Percentiles rank a stretch among this genome's conserved stretches.
Evolutionary conservation across 2,329 filamentous ascomycete species (phyloP).

Genomic region (Cladosporium cucumerinum): DNA sequence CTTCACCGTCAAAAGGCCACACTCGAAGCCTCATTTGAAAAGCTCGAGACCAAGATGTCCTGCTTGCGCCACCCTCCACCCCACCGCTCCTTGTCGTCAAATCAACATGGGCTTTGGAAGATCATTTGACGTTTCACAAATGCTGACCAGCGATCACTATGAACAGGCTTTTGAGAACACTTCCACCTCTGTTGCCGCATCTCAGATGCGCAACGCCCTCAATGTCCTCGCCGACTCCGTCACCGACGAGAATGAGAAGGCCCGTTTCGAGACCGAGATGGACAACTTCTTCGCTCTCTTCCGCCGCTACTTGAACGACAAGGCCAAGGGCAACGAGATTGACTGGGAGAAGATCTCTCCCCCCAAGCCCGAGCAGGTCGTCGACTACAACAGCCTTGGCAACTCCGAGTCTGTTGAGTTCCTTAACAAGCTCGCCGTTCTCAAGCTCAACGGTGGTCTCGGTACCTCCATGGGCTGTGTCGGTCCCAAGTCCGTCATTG

Average conservation of each 20-base stretch:
- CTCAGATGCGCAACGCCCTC: constrained; percentile 97
- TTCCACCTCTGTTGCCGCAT: constrained; percentile 94
- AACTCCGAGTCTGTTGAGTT: constrained; percentile 90
- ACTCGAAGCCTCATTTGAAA: not conserved
- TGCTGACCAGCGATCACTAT: constrained; percentile 19
- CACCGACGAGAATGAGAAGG: constrained; percentile 70
- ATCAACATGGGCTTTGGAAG: not conserved
- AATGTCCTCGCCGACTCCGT: constrained; percentile 90
- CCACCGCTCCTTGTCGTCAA: not conserved
- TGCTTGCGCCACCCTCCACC: not conserved
- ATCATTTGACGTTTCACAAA: constrained; percentile 4
- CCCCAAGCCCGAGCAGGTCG: constrained; percentile 87
- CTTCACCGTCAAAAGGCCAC: not conserved
- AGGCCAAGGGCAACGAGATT: constrained; percentile 94
- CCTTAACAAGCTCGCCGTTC: constrained; percentile 93
- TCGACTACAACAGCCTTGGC: constrained; percentile 86
- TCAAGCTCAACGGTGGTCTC: constrained; percentile 98
- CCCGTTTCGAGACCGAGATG: constrained; percentile 97
- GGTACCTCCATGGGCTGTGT: constrained; percentile 99
- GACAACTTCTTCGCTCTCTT: constrained; percentile 99
- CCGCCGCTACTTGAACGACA: constrained; percentile 96
- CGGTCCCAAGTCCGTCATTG: constrained; percentile 98
- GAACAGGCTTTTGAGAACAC: constrained; percentile 96
- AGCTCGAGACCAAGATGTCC: not conserved
- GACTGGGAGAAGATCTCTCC: constrained; percentile 97